These are phyloP conservation scores for Diaporthe citrichinensis DNA, from an alignment of 2,329 filamentous ascomycete species.

Conservation along the genomic window DNA sequence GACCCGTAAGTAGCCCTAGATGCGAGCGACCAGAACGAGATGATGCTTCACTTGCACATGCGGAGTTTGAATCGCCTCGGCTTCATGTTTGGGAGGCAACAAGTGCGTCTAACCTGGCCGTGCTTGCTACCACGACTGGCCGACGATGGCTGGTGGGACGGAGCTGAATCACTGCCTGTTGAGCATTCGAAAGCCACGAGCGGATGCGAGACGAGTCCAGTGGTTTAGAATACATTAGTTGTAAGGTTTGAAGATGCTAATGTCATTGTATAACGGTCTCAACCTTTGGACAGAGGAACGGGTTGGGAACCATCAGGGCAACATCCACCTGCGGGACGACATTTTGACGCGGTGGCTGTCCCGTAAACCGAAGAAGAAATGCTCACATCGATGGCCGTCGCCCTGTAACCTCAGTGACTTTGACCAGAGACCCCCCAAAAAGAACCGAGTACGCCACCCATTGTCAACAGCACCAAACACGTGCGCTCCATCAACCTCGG, in stretches of 20 bases:
- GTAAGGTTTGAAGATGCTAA: slow-evolving; percentile 20
- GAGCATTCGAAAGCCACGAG: not conserved
- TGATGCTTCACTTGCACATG: not conserved
- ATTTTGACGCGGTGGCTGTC: not conserved
- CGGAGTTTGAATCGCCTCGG: not conserved
- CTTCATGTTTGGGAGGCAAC: not conserved
- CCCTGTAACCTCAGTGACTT: not conserved
- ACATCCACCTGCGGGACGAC: not conserved
- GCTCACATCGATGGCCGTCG: not conserved
- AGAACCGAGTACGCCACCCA: slow-evolving; percentile 23
- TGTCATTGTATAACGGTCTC: slow-evolving; percentile 2
- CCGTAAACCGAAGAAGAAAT: not conserved
- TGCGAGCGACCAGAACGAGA: not conserved
- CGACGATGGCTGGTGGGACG: not conserved
- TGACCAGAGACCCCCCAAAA: not conserved
- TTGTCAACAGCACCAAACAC: not conserved
- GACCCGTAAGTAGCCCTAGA: not conserved
- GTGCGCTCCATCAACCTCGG: not conserved
- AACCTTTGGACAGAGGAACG: not conserved
- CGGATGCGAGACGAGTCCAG: not conserved
- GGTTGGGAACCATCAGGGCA: not conserved
- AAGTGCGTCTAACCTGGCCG: not conserved
- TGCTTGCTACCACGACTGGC: not conserved
- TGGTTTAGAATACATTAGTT: slow-evolving; percentile 28
- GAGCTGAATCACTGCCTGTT: not conserved